Percentiles rank a stretch among this genome's conserved stretches.
Conservation (phyloP, 176 grass and related monocot genomes). For the Carex myosuroides region DNA sequence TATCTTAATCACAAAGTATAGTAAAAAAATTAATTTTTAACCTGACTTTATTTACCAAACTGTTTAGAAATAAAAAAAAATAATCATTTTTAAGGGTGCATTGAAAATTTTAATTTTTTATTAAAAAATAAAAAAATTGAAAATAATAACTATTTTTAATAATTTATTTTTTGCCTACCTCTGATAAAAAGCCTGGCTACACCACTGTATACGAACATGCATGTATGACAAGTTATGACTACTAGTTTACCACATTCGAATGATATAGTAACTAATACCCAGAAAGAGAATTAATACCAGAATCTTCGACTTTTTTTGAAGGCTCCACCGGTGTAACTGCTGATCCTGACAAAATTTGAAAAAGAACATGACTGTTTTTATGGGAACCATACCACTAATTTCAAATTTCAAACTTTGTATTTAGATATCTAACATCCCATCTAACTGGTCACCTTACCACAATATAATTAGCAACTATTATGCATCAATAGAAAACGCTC, state of each 20-base stretch:
- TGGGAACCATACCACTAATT: not conserved
- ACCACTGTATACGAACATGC: not conserved
- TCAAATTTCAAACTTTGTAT: not conserved
- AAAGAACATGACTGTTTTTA: not conserved
- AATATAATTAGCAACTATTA: not conserved
- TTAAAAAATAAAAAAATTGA: too few species aligned
- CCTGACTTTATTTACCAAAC: too few species aligned
- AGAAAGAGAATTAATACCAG: not conserved
- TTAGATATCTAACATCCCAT: not conserved
- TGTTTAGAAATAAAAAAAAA: too few species aligned
- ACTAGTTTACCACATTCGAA: not conserved
- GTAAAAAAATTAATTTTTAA: too few species aligned
- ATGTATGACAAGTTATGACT: not conserved
- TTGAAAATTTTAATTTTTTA: too few species aligned
- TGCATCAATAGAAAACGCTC: not conserved
- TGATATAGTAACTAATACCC: not conserved
- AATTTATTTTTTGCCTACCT: too few species aligned
- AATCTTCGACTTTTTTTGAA: slow-evolving; percentile 17
- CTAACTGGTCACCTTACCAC: not conserved
- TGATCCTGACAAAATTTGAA: slow-evolving; percentile 4
- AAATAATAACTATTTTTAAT: too few species aligned
- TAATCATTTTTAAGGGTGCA: too few species aligned
- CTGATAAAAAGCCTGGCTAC: too few species aligned
- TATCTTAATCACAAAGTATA: too few species aligned
- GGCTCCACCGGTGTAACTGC: slow-evolving; percentile 17